phyloP scores from a whole-genome alignment of 108 stramenopile species.

The Skeletonema marinoi region DNA sequence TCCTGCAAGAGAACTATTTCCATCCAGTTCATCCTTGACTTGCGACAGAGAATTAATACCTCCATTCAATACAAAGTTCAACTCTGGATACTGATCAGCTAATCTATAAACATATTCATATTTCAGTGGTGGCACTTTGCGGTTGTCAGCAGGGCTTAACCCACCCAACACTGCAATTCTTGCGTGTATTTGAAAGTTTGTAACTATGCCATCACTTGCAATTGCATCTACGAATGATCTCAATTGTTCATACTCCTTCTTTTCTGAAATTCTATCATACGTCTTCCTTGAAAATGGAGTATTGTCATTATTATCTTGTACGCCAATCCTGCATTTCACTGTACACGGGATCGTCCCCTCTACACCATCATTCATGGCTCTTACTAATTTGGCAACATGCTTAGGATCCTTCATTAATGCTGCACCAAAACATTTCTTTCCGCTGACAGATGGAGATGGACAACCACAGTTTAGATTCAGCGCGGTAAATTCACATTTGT shows the following conservation, averaged over 20 bases:
- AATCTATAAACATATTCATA: conserved; percentile 69
- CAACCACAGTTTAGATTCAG: conserved; percentile 81
- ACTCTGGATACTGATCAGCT: conserved; percentile 67
- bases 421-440: conserved; percentile 56
- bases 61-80: conserved; percentile 77
- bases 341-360: conserved; percentile 36
- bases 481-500: conserved; percentile 59
- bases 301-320: conserved; percentile 57
- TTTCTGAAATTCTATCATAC: not conserved
- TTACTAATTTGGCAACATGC: conserved; percentile 16
- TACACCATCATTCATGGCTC: conserved; percentile 15
- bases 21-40: conserved; percentile 53
- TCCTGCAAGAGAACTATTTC: conserved; percentile 43
- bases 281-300: not conserved
- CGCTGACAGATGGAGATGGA: conserved; percentile 62
- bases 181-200: conserved; percentile 67
- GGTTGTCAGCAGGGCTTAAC: conserved; percentile 65
- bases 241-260: conserved; percentile 48
- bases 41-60: conserved; percentile 60
- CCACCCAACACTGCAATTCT: conserved; percentile 61
- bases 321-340: conserved; percentile 72
- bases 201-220: conserved; percentile 25
- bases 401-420: conserved; percentile 48
- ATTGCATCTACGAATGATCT: conserved; percentile 31
- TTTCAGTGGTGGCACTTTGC: conserved; percentile 73